A percentile compares a stretch with the other conserved stretches of the same genome.
These are phyloP conservation scores for Brassica nigra DNA, from an alignment of 345 rosid genomes.

Conservation along the genomic window DNA sequence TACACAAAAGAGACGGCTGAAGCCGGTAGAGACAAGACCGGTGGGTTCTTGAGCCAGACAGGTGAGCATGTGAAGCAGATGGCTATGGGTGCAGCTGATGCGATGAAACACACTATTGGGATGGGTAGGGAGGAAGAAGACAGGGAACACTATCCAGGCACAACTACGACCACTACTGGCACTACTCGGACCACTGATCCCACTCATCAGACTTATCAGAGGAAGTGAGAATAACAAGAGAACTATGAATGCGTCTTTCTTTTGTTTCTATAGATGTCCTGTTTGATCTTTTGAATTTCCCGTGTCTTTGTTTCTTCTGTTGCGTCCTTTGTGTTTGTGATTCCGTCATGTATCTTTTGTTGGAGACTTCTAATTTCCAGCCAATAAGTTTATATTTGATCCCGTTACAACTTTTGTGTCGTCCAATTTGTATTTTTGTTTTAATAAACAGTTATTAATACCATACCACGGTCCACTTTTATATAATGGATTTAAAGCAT, in stretches of 20 bases:
- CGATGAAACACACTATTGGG: slow-evolving; percentile 62
- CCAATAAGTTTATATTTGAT: slow-evolving; percentile 29
- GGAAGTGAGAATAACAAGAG: slow-evolving; percentile 23
- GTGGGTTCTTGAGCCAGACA: slow-evolving; percentile 53
- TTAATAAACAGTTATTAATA: background rate
- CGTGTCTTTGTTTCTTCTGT: background rate
- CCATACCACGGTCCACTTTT: background rate
- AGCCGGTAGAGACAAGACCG: slow-evolving; percentile 52
- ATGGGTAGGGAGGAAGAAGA: slow-evolving; percentile 41
- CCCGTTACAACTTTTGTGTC: slow-evolving; percentile 1
- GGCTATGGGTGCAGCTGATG: slow-evolving; percentile 62
- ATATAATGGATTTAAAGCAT: background rate
- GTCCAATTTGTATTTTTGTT: slow-evolving; percentile 1
- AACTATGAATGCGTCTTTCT: background rate
- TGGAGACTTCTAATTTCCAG: slow-evolving; percentile 37
- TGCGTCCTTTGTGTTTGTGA: slow-evolving; percentile 11
- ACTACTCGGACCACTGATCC: slow-evolving; percentile 30
- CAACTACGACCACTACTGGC: slow-evolving; percentile 29
- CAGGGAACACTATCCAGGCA: slow-evolving; percentile 2
- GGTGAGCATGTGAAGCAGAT: slow-evolving; percentile 61
- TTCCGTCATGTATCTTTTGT: background rate
- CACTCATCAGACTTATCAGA: slow-evolving; percentile 28
- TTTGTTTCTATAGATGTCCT: background rate
- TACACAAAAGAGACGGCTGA: slow-evolving; percentile 47
- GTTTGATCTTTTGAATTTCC: slow-evolving; percentile 13